Percentiles rank a stretch among this genome's conserved stretches.
Conservation (phyloP, 108 stramenopile genomes). For the Fistulifera solaris region DNA sequence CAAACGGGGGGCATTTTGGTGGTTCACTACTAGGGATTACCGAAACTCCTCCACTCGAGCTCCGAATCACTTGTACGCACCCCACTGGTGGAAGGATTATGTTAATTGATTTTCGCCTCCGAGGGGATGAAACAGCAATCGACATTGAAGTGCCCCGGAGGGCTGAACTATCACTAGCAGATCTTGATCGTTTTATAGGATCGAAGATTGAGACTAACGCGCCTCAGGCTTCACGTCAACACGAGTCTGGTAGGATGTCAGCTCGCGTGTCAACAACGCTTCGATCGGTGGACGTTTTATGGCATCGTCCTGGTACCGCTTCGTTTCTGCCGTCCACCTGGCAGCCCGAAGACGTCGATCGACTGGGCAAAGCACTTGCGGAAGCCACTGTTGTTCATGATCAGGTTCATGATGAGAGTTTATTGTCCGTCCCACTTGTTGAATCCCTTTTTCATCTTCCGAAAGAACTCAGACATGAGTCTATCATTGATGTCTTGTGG, state of each 20-base stretch:
- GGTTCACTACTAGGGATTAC: conserved; percentile 47
- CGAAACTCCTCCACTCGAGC: conserved; percentile 69
- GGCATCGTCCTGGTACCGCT: conserved; percentile 53
- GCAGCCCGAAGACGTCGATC: conserved; percentile 12
- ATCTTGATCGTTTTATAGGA: not conserved
- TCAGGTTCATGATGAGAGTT: conserved; percentile 46
- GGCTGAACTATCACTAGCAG: conserved; percentile 39
- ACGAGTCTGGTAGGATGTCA: conserved; percentile 55
- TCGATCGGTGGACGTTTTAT: conserved; percentile 45
- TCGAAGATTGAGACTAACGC: too few species aligned
- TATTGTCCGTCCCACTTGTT: conserved; percentile 48
- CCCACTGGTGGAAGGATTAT: conserved; percentile 29
- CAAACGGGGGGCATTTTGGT: conserved; percentile 23
- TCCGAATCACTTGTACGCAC: conserved; percentile 57
- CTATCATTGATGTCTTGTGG: conserved; percentile 43
- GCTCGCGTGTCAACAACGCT: conserved; percentile 34
- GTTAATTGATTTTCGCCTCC: conserved; percentile 72
- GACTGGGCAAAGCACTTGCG: not conserved
- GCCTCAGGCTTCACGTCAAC: conserved; percentile 29
- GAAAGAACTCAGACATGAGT: conserved; percentile 10
- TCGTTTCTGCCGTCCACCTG: conserved; percentile 19
- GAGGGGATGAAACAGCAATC: conserved; percentile 79
- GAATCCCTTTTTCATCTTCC: conserved; percentile 57
- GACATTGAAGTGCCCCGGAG: conserved; percentile 70
- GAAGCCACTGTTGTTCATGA: not conserved